Base-by-base conservation (phyloP, 2,329 filamentous ascomycete species). In the Nigrospora oryzae region DNA sequence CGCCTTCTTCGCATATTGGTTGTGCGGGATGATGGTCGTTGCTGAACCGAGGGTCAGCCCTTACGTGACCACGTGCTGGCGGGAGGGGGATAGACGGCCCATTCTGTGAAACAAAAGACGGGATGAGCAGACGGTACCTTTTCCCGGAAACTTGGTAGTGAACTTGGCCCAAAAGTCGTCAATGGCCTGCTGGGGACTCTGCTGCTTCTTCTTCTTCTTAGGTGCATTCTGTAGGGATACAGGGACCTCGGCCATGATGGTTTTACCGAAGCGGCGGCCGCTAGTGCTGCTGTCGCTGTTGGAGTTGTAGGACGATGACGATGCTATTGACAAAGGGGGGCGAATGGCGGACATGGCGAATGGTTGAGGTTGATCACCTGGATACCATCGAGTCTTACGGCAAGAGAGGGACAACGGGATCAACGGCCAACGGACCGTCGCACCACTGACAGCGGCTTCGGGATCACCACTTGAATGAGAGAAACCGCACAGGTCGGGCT, bases 141-240 rank as follows among this genome's bases (percentile, higher is more conserved):
- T 87, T 14, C 85, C 84, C 0, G 84, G 85, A 23, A 74, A 74
- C 56, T 83, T 85, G 42, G 81, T 80, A 13, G 75, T 83, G 53
- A 89, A 88, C 46, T 79, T 81, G 43, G 71, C 64, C 86, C 85
- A 90, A 58, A 89, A 89, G 48, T 84, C 76, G 52, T 86, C 77
- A 46, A 90, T 77, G 23, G 70, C 73, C 46, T 79, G 73, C 59
- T 90, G 86, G 0, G 85, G 84, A 8, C 79, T 65, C 54, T 78
- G 73, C 46, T 75, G 71, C 53, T 73, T 76, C 40, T 53, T 48
- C 40, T 53, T 48, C 43, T 64, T 66, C 48, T 51, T 59, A 46
- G 51, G 47, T 2, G 14, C n/a, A n/a, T 31, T 42, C 14, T 46
- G 35, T 38, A 53, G n/a, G 3, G 47, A 53, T 34, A 55, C 48